phyloP scores from a whole-genome alignment of 805 yeast species.

The Myxozyma kluyveri region DNA sequence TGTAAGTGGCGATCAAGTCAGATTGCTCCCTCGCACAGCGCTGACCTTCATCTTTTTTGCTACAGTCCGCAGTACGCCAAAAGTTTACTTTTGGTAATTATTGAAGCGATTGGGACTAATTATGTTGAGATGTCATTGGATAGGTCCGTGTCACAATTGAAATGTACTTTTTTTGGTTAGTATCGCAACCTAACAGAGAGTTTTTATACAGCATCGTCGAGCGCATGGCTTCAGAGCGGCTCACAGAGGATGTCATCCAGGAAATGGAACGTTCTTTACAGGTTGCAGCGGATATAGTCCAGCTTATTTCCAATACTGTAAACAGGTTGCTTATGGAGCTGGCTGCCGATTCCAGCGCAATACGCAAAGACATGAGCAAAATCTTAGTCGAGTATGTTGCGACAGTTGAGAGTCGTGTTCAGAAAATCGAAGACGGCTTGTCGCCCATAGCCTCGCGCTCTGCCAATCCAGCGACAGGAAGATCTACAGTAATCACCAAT shows the following conservation, averaged over 20 bases:
- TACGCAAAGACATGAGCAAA: constrained; percentile 18
- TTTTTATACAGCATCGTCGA: constrained; percentile 6
- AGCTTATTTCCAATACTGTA: constrained; percentile 18
- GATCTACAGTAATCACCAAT: neutral
- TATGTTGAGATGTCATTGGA: constrained; percentile 24
- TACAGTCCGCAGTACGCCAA: constrained; percentile 22
- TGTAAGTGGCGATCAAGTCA: too few species aligned
- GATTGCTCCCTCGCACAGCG: too few species aligned
- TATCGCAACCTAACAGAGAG: neutral
- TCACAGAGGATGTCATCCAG: constrained; percentile 2
- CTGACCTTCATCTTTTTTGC: too few species aligned
- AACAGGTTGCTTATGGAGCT: constrained; percentile 17
- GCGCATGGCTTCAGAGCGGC: constrained; percentile 6
- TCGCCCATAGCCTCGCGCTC: neutral
- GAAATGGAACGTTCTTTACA: constrained; percentile 4
- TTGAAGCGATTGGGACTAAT: constrained; percentile 13
- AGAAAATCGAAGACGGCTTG: constrained; percentile 1
- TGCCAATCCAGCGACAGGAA: neutral
- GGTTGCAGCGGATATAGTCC: constrained; percentile 8
- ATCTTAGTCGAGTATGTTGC: constrained; percentile 11
- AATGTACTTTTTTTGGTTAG: constrained; percentile 20
- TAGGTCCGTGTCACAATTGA: constrained; percentile 12
- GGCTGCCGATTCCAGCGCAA: constrained; percentile 16
- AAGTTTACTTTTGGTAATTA: constrained; percentile 14
- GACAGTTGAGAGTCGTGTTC: constrained; percentile 7